Evolutionary conservation across 2,329 filamentous ascomycete genomes (phyloP).

Genomic region (Fusarium papillatum): DNA sequence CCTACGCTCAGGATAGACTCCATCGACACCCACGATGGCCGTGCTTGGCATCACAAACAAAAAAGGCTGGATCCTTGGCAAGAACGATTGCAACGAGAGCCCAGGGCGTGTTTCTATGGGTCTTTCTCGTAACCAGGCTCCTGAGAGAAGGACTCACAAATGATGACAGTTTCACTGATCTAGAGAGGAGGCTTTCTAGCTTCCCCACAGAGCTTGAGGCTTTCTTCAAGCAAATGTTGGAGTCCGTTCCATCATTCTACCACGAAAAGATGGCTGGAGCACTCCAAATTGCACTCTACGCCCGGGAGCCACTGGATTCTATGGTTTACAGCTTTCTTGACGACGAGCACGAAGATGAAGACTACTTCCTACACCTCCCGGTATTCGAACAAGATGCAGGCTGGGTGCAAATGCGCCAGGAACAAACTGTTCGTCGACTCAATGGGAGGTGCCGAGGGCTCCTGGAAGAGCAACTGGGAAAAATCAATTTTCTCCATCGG

Average conservation of each 20-base stretch:
- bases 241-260: background rate
- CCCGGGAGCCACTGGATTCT: background rate
- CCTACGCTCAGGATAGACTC: background rate
- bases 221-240: background rate
- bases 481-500: too few species aligned
- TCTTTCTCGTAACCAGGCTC: slow-evolving; percentile 23
- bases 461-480: too few species aligned
- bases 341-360: background rate
- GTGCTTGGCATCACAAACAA: background rate
- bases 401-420: too few species aligned
- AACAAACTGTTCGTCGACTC: too few species aligned
- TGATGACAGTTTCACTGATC: slow-evolving; percentile 12
- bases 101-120: slow-evolving; percentile 36
- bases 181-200: slow-evolving; percentile 12
- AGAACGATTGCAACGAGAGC: slow-evolving; percentile 13
- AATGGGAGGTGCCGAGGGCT: too few species aligned
- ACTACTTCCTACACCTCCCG: background rate
- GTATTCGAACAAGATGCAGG: too few species aligned
- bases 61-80: background rate
- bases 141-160: slow-evolving; percentile 22
- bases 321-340: background rate
- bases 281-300: background rate
- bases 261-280: background rate
- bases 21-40: background rate
- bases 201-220: slow-evolving; percentile 25